phyloP scores from a whole-genome alignment of 2,329 filamentous ascomycete genomes.

The Pyrenophora tritici-repentis region DNA sequence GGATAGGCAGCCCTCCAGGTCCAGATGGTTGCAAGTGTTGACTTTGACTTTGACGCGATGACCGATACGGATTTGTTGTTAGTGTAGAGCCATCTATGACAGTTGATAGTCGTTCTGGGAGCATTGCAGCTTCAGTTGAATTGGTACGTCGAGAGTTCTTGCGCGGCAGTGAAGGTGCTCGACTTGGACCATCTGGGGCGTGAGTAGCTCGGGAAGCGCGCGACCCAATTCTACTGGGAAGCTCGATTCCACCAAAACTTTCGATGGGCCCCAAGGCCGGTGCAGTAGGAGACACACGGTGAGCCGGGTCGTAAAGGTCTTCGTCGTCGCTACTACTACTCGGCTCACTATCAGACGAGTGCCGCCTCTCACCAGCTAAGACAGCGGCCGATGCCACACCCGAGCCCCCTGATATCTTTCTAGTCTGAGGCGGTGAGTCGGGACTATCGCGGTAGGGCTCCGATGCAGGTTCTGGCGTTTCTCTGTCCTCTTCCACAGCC shows the following conservation, averaged over 20 bases:
- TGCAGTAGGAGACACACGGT: conserved; percentile 56
- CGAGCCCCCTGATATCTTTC: conserved; percentile 11
- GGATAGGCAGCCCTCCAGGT: conserved; percentile 33
- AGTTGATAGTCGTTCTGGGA: conserved; percentile 37
- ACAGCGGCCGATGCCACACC: conserved; percentile 23
- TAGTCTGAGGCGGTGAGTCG: conserved; percentile 23
- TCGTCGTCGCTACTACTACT: conserved; percentile 50
- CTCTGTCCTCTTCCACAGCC: conserved; percentile 67
- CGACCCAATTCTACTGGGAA: conserved; percentile 68
- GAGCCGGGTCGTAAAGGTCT: conserved; percentile 40
- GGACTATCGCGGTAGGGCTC: conserved; percentile 62
- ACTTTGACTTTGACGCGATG: conserved; percentile 11
- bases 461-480: conserved; percentile 33
- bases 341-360: conserved; percentile 50
- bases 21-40: conserved; percentile 37
- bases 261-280: conserved; percentile 66
- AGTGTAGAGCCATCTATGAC: conserved; percentile 30
- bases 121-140: conserved; percentile 35
- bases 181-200: conserved; percentile 27
- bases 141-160: conserved; percentile 66
- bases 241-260: conserved; percentile 62
- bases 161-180: conserved; percentile 61
- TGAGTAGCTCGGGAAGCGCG: conserved; percentile 54
- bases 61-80: conserved; percentile 17
- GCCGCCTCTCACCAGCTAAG: conserved; percentile 41